Conservation (phyloP, 2,329 filamentous ascomycete species). For the Hypomyces perniciosus region DNA sequence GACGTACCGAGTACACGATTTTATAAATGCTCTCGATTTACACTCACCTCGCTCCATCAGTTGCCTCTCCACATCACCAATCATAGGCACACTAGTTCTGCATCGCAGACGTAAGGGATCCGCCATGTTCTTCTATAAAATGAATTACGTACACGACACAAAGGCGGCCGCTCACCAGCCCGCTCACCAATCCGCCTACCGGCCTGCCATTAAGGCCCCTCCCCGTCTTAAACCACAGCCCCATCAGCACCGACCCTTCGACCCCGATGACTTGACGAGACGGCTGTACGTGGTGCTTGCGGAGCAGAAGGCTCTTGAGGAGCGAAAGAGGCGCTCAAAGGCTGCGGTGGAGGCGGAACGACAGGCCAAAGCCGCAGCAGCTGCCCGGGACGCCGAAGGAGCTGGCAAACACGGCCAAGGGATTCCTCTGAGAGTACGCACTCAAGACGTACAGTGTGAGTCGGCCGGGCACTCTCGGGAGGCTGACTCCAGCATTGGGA, state of each 20-base stretch:
- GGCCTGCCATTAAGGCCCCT: conserved; percentile 10
- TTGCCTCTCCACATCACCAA: neutral
- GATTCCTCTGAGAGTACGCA: neutral
- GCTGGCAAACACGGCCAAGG: neutral
- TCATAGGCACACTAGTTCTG: neutral
- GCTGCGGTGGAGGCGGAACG: conserved; percentile 17
- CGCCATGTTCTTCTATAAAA: conserved; percentile 11
- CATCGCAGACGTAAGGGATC: neutral
- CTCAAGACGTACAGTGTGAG: neutral
- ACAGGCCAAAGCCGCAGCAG: conserved; percentile 8
- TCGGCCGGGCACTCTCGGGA: neutral
- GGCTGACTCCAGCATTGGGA: conserved; percentile 15
- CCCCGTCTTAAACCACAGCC: conserved; percentile 13
- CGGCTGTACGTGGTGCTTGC: conserved; percentile 46
- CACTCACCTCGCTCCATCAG: too few relatives aligned
- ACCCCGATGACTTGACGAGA: conserved; percentile 49
- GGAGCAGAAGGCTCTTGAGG: conserved; percentile 40
- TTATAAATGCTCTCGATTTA: too few relatives aligned
- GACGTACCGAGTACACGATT: too few relatives aligned
- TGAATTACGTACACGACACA: conserved; percentile 18
- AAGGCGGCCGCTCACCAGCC: conserved; percentile 2
- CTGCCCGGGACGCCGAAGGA: neutral
- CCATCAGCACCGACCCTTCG: conserved; percentile 33
- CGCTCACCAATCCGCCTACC: neutral
- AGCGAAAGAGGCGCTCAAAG: conserved; percentile 27